These are phyloP conservation scores for Cucumis sativus DNA, from an alignment of 306 rosid species.

Conservation along the genomic window Cucumber_9930_V3 NC_026660.2:21562501-21563000, in stretches of 20 bases:
- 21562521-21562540: constrained; percentile 5
- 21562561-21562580: constrained; percentile 11
- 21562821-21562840: not conserved
- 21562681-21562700: constrained; percentile 43
- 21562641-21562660: constrained; percentile 26
- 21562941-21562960: constrained; percentile 54
- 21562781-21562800: not conserved
- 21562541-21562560: constrained; percentile 10
- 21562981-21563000: constrained; percentile 12
- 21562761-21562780: constrained; percentile 65
- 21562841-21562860: not conserved
- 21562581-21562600: constrained; percentile 11
- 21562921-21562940: constrained; percentile 46
- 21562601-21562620: constrained; percentile 15
- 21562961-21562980: constrained; percentile 47
- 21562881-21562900: constrained; percentile 31
- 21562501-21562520: constrained; percentile 12
- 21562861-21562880: not conserved
- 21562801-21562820: not conserved
- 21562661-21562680: constrained; percentile 40
- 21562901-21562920: constrained; percentile 81
- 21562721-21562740: constrained; percentile 90
- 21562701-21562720: constrained; percentile 70
- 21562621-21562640: constrained; percentile 11
- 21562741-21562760: constrained; percentile 56